A percentile compares a stretch with the other conserved stretches of the same genome.
phyloP scores from a whole-genome alignment of 192 early-diverging fungal genomes.

The Mortierella hygrophila region DNA sequence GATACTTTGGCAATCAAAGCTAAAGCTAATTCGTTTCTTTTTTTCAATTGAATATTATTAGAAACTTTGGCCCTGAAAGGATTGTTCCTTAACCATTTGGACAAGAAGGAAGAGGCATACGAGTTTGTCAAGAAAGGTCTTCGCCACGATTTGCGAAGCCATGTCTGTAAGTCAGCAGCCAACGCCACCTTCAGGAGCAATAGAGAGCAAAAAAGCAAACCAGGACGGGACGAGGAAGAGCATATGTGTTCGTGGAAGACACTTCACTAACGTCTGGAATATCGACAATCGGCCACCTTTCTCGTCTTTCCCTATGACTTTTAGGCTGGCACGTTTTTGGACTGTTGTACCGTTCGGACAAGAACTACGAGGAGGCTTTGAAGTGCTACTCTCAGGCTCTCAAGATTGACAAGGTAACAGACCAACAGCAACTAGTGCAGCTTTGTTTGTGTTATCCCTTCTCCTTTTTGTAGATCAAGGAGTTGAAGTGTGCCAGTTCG shows the following conservation, averaged over 20 bases:
- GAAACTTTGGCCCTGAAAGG: conserved; percentile 97
- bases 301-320: not conserved
- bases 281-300: not conserved
- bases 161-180: conserved; percentile 77
- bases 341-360: conserved; percentile 90
- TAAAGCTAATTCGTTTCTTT: not conserved
- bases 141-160: conserved; percentile 82
- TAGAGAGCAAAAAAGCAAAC: not conserved
- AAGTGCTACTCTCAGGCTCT: conserved; percentile 93
- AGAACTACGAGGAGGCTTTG: conserved; percentile 92
- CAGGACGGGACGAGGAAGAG: not conserved
- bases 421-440: not conserved
- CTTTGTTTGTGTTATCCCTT: not conserved
- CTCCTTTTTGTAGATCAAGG: not conserved
- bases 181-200: not conserved
- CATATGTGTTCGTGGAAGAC: not conserved
- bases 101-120: conserved; percentile 93
- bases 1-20: not conserved
- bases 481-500: not conserved
- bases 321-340: conserved; percentile 97
- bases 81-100: conserved; percentile 90
- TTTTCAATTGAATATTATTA: conserved; percentile 21
- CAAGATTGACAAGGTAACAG: conserved; percentile 78
- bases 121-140: conserved; percentile 89
- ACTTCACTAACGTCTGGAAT: not conserved